Base-by-base conservation (phyloP, 2,329 filamentous ascomycete species). In the Metarhizium album region DNA sequence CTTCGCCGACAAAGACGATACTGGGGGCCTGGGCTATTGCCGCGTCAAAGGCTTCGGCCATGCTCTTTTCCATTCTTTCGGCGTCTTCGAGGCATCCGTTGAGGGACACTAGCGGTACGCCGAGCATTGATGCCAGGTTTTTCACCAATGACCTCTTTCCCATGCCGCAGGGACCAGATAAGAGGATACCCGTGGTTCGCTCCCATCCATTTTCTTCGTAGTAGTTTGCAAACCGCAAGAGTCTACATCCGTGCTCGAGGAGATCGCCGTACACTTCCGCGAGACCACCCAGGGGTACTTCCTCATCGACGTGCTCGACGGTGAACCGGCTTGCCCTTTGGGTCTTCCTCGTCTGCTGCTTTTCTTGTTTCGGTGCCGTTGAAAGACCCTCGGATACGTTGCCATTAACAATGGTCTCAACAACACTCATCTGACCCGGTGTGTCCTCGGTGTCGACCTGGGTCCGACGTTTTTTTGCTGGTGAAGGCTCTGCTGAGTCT, bases 1-100 rank as follows among this genome's bases (percentile, higher is more conserved):
- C 87, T 58, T 95, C 86, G 58, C 95, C 90, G 52, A 97, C 86
- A 61, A 96, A 94, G 4, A 98, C 77, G 4, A 98, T 74, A 60
- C 89, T 95, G 0, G 93, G 93, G 0, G 91, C 90, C 37, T 90
- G 76, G 50, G 81, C 79, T 64, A 87, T 88, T 0, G 93, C 93
- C 61, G 93, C 87, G 13, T 97, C 90, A 1, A 72, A 56, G 2
- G 67, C 69, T 22, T 73, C 70, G 2, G 59, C 58, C 0, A 73
- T 52, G 33, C 64, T 67, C 57, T 64, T 70, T 35, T 67, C 67
- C 51, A 70, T 55, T 27, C 67, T 67, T 42, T 73, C 70, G 0
- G 59, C 59, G n/a, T 70, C 68, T 2, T 60, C 54, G 2, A 73
- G 62, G 18, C 67, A 70, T 3, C 57, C 58, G 0, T 58, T 60